phyloP scores from a whole-genome alignment of 1,139 yeast genomes.

The Geotrichum cucujoidarum region DNA sequence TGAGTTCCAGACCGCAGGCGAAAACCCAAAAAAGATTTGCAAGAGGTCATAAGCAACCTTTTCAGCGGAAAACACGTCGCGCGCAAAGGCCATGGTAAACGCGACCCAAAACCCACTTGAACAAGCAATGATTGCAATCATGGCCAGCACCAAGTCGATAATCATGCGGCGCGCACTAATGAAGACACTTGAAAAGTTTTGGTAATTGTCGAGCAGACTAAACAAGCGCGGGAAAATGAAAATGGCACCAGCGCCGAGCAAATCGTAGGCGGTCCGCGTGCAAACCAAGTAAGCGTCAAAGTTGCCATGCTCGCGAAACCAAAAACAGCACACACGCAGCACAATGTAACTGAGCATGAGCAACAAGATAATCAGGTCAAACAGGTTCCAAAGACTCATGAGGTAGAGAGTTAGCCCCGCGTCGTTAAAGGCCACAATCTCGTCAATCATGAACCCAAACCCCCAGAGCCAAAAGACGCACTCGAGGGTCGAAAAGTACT shows the following conservation, averaged over 20 bases:
- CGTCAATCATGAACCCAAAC: conserved; percentile 39
- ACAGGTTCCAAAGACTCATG: conserved; percentile 39
- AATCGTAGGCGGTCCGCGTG: conserved; percentile 36
- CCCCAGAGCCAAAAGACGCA: conserved; percentile 37
- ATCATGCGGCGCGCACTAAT: conserved; percentile 52
- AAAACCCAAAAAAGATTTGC: conserved; percentile 56
- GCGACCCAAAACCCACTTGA: conserved; percentile 57
- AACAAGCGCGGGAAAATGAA: conserved; percentile 52
- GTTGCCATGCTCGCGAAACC: conserved; percentile 17
- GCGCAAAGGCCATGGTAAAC: conserved; percentile 49
- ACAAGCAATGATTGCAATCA: conserved; percentile 43
- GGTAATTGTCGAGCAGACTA: conserved; percentile 51
- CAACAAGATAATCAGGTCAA: conserved; percentile 35
- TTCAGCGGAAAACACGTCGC: conserved; percentile 42
- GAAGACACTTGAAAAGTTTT: conserved; percentile 50
- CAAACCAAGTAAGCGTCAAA: conserved; percentile 26
- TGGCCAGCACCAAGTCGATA: conserved; percentile 51
- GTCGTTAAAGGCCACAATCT: conserved; percentile 36
- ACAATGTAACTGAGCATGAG: conserved; percentile 33
- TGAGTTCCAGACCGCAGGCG: conserved; percentile 61
- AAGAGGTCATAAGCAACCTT: conserved; percentile 53
- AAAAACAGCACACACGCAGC: conserved; percentile 24
- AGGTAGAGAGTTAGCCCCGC: conserved; percentile 39
- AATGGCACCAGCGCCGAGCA: conserved; percentile 50
- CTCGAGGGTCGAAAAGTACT: conserved; percentile 26